Base-by-base conservation (phyloP, 1,284 basidiomycete species). In the Tilletiaria anomala region DNA sequence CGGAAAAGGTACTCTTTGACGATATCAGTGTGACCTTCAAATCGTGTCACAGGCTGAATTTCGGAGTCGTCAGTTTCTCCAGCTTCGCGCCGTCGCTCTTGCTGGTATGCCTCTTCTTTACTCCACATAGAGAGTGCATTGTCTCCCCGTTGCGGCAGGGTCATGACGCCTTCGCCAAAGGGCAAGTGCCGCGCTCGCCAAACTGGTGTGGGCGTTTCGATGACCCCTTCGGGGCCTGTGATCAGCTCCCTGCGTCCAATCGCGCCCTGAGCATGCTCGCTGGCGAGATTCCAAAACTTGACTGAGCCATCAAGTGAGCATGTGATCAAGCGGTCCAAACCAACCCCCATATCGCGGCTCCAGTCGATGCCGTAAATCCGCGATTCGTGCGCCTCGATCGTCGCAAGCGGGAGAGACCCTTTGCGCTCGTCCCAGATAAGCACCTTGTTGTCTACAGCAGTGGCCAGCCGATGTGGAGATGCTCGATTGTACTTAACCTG, bases 1-100 rank as follows among this genome's bases (percentile, higher is more conserved):
- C 93, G 73, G 88, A 93, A 96, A 2, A 99, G 88, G 60, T 93
- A 99, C 69, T 99, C 91, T 58, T 94, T 94, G 26, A 96, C 91
- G 4, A 88, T 83, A 57, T 93, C 88, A 0, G 77, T 76, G 65
- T 93, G 87, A 0, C 88, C 89, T 50, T 83, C 82, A 53, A 93
- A 94, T 3, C 74, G 72, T 45, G 82, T 77, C 6, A 87, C 77
- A 1, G 81, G 78, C 6, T 61, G 10, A 8, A 29, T 8, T 8
- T n/a, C 10, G n/a, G n/a, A 29, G 26, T 29, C 64, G 32, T 70
- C 10, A 8, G 8, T 8, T 8, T 29, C 12, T n/a, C 26, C 26
- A 8, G 8, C 10, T 29, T 29, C 26, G 26, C 8, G 26, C 26
- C 10, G 10, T 8, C 26, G 26, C 10, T n/a, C 10, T 29, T 29